Evolutionary conservation across 225 moss, liverwort and hornwort species (phyloP).

Genomic region (Anthoceros angustus): DNA sequence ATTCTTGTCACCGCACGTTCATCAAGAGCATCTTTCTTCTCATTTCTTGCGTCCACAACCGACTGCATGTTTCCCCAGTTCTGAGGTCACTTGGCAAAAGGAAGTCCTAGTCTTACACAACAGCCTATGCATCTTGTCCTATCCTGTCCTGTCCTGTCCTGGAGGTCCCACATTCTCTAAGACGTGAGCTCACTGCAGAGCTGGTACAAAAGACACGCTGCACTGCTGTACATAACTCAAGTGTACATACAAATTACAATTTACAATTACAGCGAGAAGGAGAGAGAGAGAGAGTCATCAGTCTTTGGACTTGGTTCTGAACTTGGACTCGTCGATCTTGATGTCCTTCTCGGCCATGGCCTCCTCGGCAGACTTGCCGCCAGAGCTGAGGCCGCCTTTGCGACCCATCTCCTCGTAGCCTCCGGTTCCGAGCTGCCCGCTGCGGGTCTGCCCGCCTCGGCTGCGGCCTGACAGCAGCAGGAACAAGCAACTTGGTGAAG

Average conservation of each 20-base stretch:
- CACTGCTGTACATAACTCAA: not conserved
- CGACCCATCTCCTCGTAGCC: constrained; percentile 25
- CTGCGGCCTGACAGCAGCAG: constrained; percentile 12
- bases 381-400: constrained; percentile 11
- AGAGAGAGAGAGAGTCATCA: too few relatives aligned
- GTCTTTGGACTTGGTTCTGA: not conserved
- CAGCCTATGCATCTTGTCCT: too few relatives aligned
- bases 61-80: too few relatives aligned
- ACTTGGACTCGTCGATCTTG: constrained; percentile 16
- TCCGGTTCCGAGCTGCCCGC: constrained; percentile 13
- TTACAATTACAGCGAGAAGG: not conserved
- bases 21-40: too few relatives aligned
- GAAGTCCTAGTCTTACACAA: too few relatives aligned
- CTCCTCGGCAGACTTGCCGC: constrained; percentile 5
- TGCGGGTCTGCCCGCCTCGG: constrained; percentile 16
- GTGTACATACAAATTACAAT: not conserved
- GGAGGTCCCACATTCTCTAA: too few relatives aligned
- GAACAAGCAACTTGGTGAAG: not conserved
- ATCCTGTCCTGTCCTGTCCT: too few relatives aligned
- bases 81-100: too few relatives aligned
- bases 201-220: too few relatives aligned
- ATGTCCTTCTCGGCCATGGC: constrained; percentile 11
- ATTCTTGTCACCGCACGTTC: too few relatives aligned
- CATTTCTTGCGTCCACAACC: too few relatives aligned
- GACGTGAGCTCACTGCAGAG: too few relatives aligned